Evolutionary conservation across 768 basidiomycete species (phyloP).

Genomic region (Boletus rufocinnamomeus): DNA sequence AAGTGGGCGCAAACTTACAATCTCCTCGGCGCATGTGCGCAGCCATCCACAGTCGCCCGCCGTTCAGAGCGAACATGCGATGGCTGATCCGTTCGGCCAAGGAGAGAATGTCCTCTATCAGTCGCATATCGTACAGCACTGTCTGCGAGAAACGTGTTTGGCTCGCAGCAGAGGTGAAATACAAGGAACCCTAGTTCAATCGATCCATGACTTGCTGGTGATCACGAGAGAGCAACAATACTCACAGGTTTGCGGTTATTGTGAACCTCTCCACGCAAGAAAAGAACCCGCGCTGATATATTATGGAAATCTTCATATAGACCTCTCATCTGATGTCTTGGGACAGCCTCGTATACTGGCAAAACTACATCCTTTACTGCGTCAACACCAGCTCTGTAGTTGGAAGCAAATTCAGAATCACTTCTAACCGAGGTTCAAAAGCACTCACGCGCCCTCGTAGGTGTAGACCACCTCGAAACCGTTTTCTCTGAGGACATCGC

Average conservation of each 20-base stretch:
- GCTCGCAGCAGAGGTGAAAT: slow-evolving; percentile 35
- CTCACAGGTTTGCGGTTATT: slow-evolving; percentile 40
- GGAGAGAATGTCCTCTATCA: slow-evolving; percentile 25
- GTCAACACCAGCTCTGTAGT: slow-evolving; percentile 40
- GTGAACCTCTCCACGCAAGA: slow-evolving; percentile 44
- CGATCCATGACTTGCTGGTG: neutral
- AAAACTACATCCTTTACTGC: slow-evolving; percentile 40
- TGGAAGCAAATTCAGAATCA: neutral
- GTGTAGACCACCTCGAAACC: slow-evolving; percentile 47
- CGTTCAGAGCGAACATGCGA: slow-evolving; percentile 34
- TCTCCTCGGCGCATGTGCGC: slow-evolving; percentile 49
- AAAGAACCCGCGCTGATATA: slow-evolving; percentile 38
- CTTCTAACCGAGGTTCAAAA: neutral
- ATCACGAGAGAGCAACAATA: neutral
- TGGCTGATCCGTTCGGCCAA: slow-evolving; percentile 34
- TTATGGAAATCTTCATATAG: slow-evolving; percentile 40
- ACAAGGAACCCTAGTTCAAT: slow-evolving; percentile 32
- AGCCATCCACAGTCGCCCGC: slow-evolving; percentile 44
- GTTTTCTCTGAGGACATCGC: slow-evolving; percentile 36
- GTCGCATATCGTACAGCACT: slow-evolving; percentile 35
- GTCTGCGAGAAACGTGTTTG: slow-evolving; percentile 31
- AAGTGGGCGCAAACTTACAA: slow-evolving; percentile 31
- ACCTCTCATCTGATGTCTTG: slow-evolving; percentile 37
- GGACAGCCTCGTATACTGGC: slow-evolving; percentile 38
- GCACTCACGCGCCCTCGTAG: slow-evolving; percentile 43